Base-by-base conservation (phyloP, 768 basidiomycete genomes). In the Termitomyces sp. region DNA sequence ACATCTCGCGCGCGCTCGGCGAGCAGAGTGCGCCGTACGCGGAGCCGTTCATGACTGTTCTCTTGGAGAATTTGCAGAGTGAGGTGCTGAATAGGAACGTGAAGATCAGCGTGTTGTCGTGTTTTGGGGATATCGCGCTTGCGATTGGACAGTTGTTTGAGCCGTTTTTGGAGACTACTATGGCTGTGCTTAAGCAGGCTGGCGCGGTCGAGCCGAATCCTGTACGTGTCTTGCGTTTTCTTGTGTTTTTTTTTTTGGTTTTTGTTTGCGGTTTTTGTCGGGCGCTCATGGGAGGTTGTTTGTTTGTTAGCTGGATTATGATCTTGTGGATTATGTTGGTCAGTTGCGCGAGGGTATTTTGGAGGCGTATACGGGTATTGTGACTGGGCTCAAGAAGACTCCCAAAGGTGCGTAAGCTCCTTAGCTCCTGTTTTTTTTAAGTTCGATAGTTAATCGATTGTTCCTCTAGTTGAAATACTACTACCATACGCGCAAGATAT, bases 61-160 rank as follows among this genome's bases (percentile, higher is more conserved):
- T 99, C 34, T 78, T 98, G 22, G 91, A 95, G 71, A 93, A 96
- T 66, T 78, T 99, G 39, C 90, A 93, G 71, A 93, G 91, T 64
- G 88, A 95, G 0, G 86, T 94, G 24, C 79, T 99, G 58, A 91
- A 93, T 68, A 84, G 96, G 49, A 91, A 90, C 63, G 97, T 98
- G 70, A 99, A 99, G 81, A 95, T 98, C 42, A 87, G 91, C n/a
- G 92, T 98, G 67, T 74, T 98, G 60, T 88, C 91, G 13, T 94
- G 93, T 74, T 98, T 99, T 67, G 97, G 96, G 22, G 97, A 99
- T 68, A 89, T 99, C 64, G 96, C 95, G 9, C 80, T 98, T 11
- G 95, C 97, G 0, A 88, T 98, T 61, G 93, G 93, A 2, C 77
- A 85, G 13, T 76, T 78, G 7, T 99, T 98, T 72, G 89, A 90